A percentile compares a stretch with the other conserved stretches of the same genome.
phyloP scores from a whole-genome alignment of 1,139 yeast species.

The Eremothecium coryli region DNA sequence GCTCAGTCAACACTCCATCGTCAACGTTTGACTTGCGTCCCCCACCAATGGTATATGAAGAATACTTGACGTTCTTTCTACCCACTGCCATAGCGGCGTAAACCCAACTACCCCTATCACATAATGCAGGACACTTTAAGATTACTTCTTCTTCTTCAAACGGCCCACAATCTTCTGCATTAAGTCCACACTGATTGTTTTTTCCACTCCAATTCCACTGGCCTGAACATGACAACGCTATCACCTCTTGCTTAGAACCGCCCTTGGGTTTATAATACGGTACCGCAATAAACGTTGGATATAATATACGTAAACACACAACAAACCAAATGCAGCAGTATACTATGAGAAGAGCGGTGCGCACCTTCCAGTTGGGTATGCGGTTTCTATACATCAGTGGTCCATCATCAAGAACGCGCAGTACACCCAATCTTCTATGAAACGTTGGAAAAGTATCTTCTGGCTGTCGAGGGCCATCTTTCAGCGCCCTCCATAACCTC shows the following conservation, averaged over 20 bases:
- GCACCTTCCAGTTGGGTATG: constrained; percentile 25
- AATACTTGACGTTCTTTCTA: constrained; percentile 52
- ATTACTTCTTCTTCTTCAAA: constrained; percentile 40
- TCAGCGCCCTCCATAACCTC: constrained; percentile 20
- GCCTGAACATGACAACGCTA: constrained; percentile 39
- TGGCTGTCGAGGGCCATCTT: constrained; percentile 48
- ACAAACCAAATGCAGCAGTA: constrained; percentile 34
- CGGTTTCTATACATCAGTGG: constrained; percentile 32
- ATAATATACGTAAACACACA: constrained; percentile 16
- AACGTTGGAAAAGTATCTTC: constrained; percentile 42
- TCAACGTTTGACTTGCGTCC: constrained; percentile 29
- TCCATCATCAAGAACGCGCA: constrained; percentile 38
- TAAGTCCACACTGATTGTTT: constrained; percentile 66
- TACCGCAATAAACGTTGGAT: constrained; percentile 24
- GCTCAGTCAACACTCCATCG: constrained; percentile 35
- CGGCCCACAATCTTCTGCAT: constrained; percentile 51
- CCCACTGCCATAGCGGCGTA: constrained; percentile 77
- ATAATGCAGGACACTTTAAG: constrained; percentile 81
- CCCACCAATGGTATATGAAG: constrained; percentile 72
- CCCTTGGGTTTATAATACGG: constrained; percentile 20
- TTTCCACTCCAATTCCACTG: constrained; percentile 59
- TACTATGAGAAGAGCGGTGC: constrained; percentile 30
- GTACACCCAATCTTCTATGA: constrained; percentile 12
- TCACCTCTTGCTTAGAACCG: constrained; percentile 22
- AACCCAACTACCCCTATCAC: constrained; percentile 70